Conservation (phyloP, 1,139 yeast species). For the Sporopachydermia cereana region DNA sequence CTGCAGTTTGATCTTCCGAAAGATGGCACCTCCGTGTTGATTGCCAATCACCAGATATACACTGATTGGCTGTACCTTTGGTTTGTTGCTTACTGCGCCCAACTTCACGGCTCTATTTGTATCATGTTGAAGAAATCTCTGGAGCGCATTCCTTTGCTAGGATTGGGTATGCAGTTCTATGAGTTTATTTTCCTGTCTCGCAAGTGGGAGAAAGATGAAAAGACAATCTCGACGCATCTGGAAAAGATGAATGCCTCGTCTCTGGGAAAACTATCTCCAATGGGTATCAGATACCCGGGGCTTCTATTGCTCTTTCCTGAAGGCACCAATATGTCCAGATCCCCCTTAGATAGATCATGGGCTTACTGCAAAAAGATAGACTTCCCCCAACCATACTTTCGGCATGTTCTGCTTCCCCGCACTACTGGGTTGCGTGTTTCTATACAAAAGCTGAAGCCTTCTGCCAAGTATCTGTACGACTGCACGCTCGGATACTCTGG, state of each 20-base stretch:
- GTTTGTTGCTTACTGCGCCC: slow-evolving; percentile 71
- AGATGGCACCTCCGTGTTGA: slow-evolving; percentile 38
- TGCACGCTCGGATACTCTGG: slow-evolving; percentile 77
- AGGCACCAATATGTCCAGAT: slow-evolving; percentile 75
- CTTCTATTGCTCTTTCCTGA: slow-evolving; percentile 77
- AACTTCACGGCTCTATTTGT: slow-evolving; percentile 49
- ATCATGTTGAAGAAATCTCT: slow-evolving; percentile 76
- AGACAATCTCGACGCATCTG: slow-evolving; percentile 44
- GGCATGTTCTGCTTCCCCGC: slow-evolving; percentile 69
- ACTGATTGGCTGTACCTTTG: slow-evolving; percentile 92
- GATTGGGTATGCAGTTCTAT: slow-evolving; percentile 77
- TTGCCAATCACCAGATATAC: slow-evolving; percentile 86
- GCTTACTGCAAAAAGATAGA: slow-evolving; percentile 44
- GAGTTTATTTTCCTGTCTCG: slow-evolving; percentile 72
- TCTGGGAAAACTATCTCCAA: neutral
- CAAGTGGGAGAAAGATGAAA: slow-evolving; percentile 72
- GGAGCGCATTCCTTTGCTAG: slow-evolving; percentile 61
- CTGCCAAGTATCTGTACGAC: slow-evolving; percentile 67
- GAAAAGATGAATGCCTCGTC: slow-evolving; percentile 30
- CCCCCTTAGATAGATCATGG: slow-evolving; percentile 48
- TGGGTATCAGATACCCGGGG: slow-evolving; percentile 25
- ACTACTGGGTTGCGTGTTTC: slow-evolving; percentile 66
- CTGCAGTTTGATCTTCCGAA: slow-evolving; percentile 16
- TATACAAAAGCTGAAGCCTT: slow-evolving; percentile 43
- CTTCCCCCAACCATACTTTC: slow-evolving; percentile 22